A percentile compares a stretch with the other conserved stretches of the same genome.
phyloP scores from a whole-genome alignment of 2,329 filamentous ascomycete species.

The Arthroderma sp. region DNA sequence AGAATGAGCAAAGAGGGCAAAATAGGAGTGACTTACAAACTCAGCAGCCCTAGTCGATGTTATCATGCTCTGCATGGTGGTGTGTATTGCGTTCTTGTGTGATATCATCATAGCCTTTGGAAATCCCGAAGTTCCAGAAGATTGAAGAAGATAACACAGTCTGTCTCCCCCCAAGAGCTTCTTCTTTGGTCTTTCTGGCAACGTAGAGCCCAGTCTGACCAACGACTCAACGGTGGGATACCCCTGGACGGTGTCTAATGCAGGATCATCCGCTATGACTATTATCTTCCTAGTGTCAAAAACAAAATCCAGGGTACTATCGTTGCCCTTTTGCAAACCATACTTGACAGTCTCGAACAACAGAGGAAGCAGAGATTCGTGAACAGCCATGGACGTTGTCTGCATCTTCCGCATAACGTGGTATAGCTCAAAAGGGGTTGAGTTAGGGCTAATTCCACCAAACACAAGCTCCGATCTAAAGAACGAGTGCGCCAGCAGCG shows the following conservation, averaged over 20 bases:
- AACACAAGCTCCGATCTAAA: conserved; percentile 12
- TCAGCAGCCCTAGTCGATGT: conserved; percentile 2
- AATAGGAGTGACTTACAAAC: conserved; percentile 6
- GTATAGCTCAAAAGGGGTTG: conserved; percentile 11
- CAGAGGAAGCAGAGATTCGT: conserved; percentile 11
- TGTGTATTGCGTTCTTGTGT: conserved; percentile 13
- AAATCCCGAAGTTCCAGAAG: conserved; percentile 11
- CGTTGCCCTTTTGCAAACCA: conserved; percentile 1
- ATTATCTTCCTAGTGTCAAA: conserved; percentile 10
- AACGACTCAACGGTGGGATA: conserved; percentile 11
- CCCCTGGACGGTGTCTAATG: conserved; percentile 8
- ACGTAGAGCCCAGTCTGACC: conserved; percentile 7
- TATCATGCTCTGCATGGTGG: conserved; percentile 10
- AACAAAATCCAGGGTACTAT: conserved; percentile 5
- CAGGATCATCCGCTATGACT: conserved; percentile 9
- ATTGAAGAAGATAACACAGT: conserved; percentile 12
- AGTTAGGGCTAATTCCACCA: conserved; percentile 11
- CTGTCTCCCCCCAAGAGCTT: conserved; percentile 8
- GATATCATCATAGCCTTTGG: conserved; percentile 14
- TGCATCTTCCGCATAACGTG: conserved; percentile 14
- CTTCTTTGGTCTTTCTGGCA: conserved; percentile 3
- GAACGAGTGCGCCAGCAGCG: conserved; percentile 11
- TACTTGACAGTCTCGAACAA: conserved; percentile 6
- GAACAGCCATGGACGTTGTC: conserved; percentile 9
- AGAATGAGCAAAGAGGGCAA: too few relatives aligned